Evolutionary conservation across 768 basidiomycete genomes (phyloP).

Genomic region (Mycena haematopus): DNA sequence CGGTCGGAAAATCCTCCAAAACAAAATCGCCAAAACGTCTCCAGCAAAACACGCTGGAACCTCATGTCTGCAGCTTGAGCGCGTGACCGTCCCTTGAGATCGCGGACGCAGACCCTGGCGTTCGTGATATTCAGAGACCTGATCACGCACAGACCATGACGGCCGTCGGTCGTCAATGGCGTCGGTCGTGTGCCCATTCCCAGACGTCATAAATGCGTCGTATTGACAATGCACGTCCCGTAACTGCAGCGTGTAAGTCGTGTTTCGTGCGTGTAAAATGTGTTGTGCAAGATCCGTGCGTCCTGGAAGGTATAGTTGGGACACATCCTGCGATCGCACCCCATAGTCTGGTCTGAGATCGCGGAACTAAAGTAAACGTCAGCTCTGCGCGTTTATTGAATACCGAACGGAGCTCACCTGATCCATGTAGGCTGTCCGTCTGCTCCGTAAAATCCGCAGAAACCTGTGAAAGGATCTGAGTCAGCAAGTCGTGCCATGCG

Average conservation of each 20-base stretch:
- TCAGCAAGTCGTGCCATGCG: not conserved
- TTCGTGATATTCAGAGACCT: not conserved
- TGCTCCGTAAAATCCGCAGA: not conserved
- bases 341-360: not conserved
- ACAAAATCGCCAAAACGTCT: not conserved
- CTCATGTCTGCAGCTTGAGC: conserved; percentile 4
- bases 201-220: conserved; percentile 7
- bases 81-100: not conserved
- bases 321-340: not conserved
- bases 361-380: not conserved
- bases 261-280: not conserved
- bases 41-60: conserved; percentile 3
- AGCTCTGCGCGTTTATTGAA: not conserved
- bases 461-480: not conserved
- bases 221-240: not conserved
- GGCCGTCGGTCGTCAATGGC: not conserved
- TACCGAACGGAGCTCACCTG: not conserved
- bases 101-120: not conserved
- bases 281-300: not conserved
- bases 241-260: no score
- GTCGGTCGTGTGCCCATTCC: not conserved
- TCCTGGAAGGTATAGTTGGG: not conserved
- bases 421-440: not conserved
- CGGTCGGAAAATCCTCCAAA: not conserved
- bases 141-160: not conserved